phyloP scores from a whole-genome alignment of 73 alveolate genomes.

The Urostyla sp. region DNA sequence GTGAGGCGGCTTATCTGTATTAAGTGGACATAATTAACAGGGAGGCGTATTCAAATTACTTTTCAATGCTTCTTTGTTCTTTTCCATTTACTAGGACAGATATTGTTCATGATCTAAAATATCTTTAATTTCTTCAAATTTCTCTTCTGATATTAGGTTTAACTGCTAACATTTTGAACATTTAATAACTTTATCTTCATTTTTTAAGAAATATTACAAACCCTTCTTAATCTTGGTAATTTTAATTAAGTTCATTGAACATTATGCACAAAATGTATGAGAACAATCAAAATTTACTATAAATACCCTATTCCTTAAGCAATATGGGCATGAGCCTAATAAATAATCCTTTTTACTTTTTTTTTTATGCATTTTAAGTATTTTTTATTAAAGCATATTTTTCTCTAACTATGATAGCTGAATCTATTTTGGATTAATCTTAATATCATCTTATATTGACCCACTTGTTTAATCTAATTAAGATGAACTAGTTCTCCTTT shows the following conservation, averaged over 20 bases:
- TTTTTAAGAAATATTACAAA: not conserved
- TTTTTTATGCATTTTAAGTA: not conserved
- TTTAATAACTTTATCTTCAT: conserved; percentile 26
- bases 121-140: conserved; percentile 9
- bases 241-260: conserved; percentile 12
- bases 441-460: not conserved
- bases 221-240: conserved; percentile 57
- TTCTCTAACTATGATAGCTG: not conserved
- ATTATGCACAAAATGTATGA: conserved; percentile 35
- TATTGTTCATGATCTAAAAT: conserved; percentile 2
- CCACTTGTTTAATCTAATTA: not conserved
- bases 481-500: too few species aligned
- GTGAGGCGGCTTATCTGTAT: conserved; percentile 5
- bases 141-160: not conserved
- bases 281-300: conserved; percentile 33
- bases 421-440: not conserved
- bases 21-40: conserved; percentile 33
- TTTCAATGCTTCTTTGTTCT: conserved; percentile 3
- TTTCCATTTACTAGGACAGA: conserved; percentile 2
- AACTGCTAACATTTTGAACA: conserved; percentile 47
- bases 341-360: not conserved
- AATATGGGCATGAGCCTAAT: conserved; percentile 44
- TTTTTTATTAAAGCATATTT: not conserved
- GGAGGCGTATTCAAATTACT: conserved; percentile 43
- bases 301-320: conserved; percentile 13